Evolutionary conservation across 257 asterid species (phyloP).

Genomic region (Solanum etuberosum): DNA sequence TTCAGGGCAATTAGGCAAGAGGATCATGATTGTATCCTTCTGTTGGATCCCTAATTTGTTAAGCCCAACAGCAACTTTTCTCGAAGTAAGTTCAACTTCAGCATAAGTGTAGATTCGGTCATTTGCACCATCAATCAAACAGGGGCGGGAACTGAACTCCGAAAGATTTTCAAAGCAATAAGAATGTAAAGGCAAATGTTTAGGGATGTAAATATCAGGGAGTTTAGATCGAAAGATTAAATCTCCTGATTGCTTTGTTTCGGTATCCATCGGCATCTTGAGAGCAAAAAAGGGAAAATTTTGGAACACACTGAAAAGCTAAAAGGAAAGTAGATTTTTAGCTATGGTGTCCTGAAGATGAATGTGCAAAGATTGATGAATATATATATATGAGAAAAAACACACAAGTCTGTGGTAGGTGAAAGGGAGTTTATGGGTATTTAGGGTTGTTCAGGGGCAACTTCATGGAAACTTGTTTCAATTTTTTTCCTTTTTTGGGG

Average conservation of each 20-base stretch:
- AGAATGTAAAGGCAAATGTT: conserved; percentile 59
- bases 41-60: conserved; percentile 45
- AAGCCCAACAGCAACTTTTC: conserved; percentile 49
- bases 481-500: background rate
- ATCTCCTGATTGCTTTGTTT: conserved; percentile 19
- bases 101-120: conserved; percentile 39
- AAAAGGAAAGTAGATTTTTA: background rate
- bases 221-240: conserved; percentile 67
- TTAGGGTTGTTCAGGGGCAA: conserved; percentile 36
- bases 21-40: conserved; percentile 73
- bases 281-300: background rate
- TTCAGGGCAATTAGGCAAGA: conserved; percentile 78
- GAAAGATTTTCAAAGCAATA: conserved; percentile 71
- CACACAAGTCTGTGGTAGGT: conserved; percentile 18
- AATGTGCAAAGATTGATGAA: conserved; percentile 4
- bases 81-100: conserved; percentile 42
- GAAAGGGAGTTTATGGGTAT: conserved; percentile 22
- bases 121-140: conserved; percentile 64
- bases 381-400: conserved; percentile 26
- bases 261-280: conserved; percentile 19
- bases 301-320: background rate
- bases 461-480: background rate
- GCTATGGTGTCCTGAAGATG: conserved; percentile 16
- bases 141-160: conserved; percentile 24
- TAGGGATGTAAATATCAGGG: conserved; percentile 67